Conservation (phyloP, 2,329 filamentous ascomycete species). For the Fusarium avenaceum region DNA sequence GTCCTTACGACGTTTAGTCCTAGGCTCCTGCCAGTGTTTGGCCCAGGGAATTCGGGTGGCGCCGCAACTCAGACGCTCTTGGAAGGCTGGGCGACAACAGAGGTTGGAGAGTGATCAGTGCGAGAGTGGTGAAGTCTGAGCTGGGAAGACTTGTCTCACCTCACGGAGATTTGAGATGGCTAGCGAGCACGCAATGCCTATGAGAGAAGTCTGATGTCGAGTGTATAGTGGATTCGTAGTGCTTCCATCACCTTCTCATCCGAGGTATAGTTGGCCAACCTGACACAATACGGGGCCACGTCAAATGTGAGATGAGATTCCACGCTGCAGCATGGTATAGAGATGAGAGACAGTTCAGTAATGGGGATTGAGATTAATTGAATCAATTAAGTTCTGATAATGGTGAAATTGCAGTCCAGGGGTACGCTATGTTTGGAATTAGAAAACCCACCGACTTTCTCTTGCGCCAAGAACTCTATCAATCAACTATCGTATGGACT, state of each 20-base stretch:
- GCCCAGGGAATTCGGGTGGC: conserved; percentile 72
- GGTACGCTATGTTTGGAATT: conserved; percentile 31
- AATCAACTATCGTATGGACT: conserved; percentile 23
- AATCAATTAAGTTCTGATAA: conserved; percentile 38
- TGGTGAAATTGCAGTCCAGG: conserved; percentile 31
- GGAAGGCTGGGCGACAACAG: conserved; percentile 74
- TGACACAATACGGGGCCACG: conserved; percentile 20
- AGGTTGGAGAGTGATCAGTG: conserved; percentile 68
- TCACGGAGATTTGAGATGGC: conserved; percentile 8
- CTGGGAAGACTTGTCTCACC: conserved; percentile 6
- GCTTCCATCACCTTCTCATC: conserved; percentile 28
- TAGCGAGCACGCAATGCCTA: neutral
- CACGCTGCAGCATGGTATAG: neutral
- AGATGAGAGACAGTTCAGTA: conserved; percentile 19
- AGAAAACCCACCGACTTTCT: conserved; percentile 7
- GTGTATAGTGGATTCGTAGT: conserved; percentile 9
- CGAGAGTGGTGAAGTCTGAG: conserved; percentile 54
- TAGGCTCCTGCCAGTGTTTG: conserved; percentile 66
- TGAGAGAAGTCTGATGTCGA: neutral
- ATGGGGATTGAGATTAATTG: conserved; percentile 34
- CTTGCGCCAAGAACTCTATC: conserved; percentile 16
- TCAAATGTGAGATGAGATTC: conserved; percentile 31
- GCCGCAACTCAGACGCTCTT: conserved; percentile 73
- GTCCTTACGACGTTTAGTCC: conserved; percentile 70
- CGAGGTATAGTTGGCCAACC: conserved; percentile 1